A percentile compares a stretch with the other conserved stretches of the same genome.
These are phyloP conservation scores for Coprinellus aureogranulatus DNA, from an alignment of 768 basidiomycete genomes.

Conservation along the genomic window DNA sequence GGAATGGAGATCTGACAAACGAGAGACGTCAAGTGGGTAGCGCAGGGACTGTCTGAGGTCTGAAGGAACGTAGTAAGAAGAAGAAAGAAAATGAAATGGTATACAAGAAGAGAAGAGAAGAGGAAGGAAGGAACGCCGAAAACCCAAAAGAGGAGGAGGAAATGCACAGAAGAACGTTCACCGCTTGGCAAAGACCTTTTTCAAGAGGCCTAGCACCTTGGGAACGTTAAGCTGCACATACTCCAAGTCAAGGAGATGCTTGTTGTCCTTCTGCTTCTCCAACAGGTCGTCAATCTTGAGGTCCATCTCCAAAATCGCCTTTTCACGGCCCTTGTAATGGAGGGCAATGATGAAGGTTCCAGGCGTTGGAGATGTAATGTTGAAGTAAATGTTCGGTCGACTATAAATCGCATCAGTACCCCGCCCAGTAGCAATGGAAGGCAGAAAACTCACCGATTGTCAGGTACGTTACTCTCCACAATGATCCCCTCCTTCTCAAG, in stretches of 20 bases:
- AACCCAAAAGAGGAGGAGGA: slow-evolving; percentile 4
- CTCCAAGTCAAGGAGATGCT: slow-evolving; percentile 92
- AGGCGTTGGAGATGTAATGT: slow-evolving; percentile 95
- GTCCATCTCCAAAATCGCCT: slow-evolving; percentile 99
- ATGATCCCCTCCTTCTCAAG: slow-evolving; percentile 99
- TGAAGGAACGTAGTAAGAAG: no score
- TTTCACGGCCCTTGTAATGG: slow-evolving; percentile 98
- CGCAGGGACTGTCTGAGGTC: not conserved
- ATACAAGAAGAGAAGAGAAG: slow-evolving; percentile 16
- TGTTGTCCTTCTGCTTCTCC: slow-evolving; percentile 99
- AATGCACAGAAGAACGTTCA: slow-evolving; percentile 33
- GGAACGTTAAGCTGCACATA: slow-evolving; percentile 97
- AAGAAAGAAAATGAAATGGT: slow-evolving; percentile 8
- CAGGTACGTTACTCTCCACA: slow-evolving; percentile 98
- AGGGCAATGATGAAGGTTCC: slow-evolving; percentile 99
- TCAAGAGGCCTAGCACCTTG: slow-evolving; percentile 87
- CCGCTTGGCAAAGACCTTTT: slow-evolving; percentile 91
- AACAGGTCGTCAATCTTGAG: slow-evolving; percentile 96
- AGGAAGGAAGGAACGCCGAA: slow-evolving; percentile 1
- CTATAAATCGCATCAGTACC: slow-evolving; percentile 37
- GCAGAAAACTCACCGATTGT: slow-evolving; percentile 71
- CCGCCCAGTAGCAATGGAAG: not conserved
- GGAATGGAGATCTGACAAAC: no score
- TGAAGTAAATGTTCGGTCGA: slow-evolving; percentile 98
- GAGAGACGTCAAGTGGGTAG: slow-evolving; percentile 1